A percentile compares a stretch with the other conserved stretches of the same genome.
These are phyloP conservation scores for Diaporthe ilicicola DNA, from an alignment of 2,329 filamentous ascomycete genomes.

Conservation along the genomic window DNA sequence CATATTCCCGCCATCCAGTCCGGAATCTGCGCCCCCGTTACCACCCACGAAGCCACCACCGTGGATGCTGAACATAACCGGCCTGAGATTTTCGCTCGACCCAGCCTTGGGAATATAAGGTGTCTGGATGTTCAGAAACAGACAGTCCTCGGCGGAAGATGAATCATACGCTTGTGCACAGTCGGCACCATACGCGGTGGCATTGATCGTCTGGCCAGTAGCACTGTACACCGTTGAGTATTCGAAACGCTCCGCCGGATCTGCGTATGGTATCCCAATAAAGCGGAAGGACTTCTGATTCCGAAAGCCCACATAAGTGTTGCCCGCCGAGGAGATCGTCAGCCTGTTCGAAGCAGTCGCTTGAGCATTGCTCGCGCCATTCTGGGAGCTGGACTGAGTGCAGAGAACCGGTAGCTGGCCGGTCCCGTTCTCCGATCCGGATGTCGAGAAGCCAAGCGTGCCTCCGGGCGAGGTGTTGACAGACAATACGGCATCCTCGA, in stretches of 20 bases:
- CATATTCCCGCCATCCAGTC: conserved; percentile 53
- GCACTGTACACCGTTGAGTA: conserved; percentile 55
- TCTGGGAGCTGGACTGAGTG: conserved; percentile 53
- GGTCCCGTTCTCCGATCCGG: conserved; percentile 38
- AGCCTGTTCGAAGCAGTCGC: conserved; percentile 36
- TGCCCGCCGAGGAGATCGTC: conserved; percentile 41
- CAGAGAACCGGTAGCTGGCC: conserved; percentile 57
- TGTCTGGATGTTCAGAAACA: conserved; percentile 59
- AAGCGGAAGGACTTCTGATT: conserved; percentile 59
- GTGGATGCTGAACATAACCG: conserved; percentile 61
- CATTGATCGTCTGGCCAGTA: conserved; percentile 53
- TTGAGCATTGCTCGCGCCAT: conserved; percentile 40
- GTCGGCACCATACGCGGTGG: conserved; percentile 53
- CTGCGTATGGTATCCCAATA: conserved; percentile 29
- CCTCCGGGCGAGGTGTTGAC: conserved; percentile 43
- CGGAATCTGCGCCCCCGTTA: conserved; percentile 15
- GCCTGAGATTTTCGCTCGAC: conserved; percentile 47
- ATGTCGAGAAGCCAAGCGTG: conserved; percentile 31
- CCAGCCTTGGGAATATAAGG: conserved; percentile 46
- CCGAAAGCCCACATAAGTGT: conserved; percentile 57
- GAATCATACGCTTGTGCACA: conserved; percentile 49
- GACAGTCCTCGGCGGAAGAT: conserved; percentile 51
- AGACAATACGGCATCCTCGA: conserved; percentile 49
- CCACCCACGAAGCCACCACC: conserved; percentile 60
- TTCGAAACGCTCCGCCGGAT: conserved; percentile 35